Conservation (phyloP, 2,329 filamentous ascomycete species). For the Chaetoscypha palmicola region DNA sequence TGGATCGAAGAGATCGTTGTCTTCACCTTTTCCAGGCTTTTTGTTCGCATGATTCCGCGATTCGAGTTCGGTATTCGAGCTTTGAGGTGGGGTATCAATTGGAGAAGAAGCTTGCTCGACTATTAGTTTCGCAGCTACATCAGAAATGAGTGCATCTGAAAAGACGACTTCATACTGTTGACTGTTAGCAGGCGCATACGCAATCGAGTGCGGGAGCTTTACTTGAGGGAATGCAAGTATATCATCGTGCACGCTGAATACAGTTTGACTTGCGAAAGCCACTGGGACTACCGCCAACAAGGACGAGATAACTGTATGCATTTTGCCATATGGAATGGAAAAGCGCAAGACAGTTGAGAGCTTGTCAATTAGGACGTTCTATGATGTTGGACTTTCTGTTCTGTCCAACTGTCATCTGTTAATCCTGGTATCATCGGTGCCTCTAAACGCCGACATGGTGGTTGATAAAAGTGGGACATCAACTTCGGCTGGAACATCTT, state of each 20-base stretch:
- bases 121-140: conserved; percentile 46
- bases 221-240: conserved; percentile 66
- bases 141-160: conserved; percentile 52
- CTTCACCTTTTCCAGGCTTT: conserved; percentile 5
- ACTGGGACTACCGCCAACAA: conserved; percentile 28
- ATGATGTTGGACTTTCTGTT: too few species aligned
- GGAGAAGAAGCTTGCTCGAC: conserved; percentile 31
- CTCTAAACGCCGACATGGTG: too few species aligned
- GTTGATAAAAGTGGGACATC: too few species aligned
- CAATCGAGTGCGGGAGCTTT: conserved; percentile 19
- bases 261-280: conserved; percentile 45
- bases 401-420: too few species aligned
- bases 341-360: too few species aligned
- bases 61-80: conserved; percentile 22
- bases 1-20: conserved; percentile 19
- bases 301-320: conserved; percentile 25
- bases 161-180: conserved; percentile 58
- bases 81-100: conserved; percentile 16
- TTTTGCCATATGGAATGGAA: conserved; percentile 23
- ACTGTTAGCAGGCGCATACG: conserved; percentile 17
- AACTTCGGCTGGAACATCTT: too few species aligned
- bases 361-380: too few species aligned
- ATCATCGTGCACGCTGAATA: conserved; percentile 67
- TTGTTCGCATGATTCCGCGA: conserved; percentile 13
- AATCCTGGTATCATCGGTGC: too few species aligned